phyloP scores from a whole-genome alignment of 1,284 basidiomycete species.

The Rhodotorula sp. region DNA sequence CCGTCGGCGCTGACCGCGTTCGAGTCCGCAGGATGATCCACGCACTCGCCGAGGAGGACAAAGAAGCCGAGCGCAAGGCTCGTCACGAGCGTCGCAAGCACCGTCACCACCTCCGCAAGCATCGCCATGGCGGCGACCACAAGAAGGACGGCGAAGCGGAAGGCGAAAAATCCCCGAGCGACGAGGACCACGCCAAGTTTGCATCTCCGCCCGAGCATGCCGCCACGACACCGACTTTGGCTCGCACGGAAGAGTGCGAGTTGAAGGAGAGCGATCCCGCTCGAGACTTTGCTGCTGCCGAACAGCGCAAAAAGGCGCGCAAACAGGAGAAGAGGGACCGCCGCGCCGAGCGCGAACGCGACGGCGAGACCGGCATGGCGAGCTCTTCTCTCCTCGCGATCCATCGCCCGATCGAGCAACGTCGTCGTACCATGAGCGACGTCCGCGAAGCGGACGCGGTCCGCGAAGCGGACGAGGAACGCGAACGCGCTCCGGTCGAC shows the following conservation, averaged over 20 bases:
- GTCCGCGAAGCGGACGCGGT: background rate
- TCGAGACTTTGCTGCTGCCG: background rate
- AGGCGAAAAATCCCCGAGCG: background rate
- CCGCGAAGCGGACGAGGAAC: background rate
- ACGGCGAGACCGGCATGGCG: constrained; percentile 52
- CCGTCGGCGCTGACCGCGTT: background rate
- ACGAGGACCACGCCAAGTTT: background rate
- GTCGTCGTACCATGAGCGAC: constrained; percentile 4
- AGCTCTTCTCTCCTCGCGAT: constrained; percentile 77
- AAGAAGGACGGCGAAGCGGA: background rate
- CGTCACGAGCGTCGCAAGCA: background rate
- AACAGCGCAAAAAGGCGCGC: background rate
- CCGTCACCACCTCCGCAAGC: background rate
- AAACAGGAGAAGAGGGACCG: background rate
- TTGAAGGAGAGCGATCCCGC: too few species aligned
- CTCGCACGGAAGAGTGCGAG: background rate
- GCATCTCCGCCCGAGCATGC: constrained; percentile 13
- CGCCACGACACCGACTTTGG: background rate
- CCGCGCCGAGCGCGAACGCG: background rate
- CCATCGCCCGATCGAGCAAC: constrained; percentile 67
- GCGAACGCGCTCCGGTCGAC: constrained; percentile 27
- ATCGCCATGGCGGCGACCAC: background rate
- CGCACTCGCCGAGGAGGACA: constrained; percentile 33
- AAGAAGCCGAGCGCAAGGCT: constrained; percentile 7
- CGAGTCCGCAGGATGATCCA: constrained; percentile 32